These are phyloP conservation scores for Astrocystis sublimbata DNA, from an alignment of 495 filamentous ascomycete genomes.

Conservation along the genomic window DNA sequence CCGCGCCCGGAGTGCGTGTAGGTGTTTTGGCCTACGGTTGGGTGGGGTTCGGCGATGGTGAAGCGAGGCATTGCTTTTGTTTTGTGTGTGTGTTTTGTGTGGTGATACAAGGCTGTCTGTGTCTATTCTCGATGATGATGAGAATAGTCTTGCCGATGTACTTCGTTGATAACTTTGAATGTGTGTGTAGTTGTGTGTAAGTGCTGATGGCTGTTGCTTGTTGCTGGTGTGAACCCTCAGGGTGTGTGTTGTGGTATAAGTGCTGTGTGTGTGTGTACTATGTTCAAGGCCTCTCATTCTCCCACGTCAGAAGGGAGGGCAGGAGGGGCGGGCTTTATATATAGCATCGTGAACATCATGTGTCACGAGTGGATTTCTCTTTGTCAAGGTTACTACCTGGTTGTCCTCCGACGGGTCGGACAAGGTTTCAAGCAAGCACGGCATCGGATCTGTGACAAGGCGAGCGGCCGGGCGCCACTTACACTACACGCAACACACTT, in stretches of 20 bases:
- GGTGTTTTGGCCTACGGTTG: slow-evolving; percentile 62
- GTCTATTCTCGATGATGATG: slow-evolving; percentile 10
- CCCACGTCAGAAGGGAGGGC: too few relatives aligned
- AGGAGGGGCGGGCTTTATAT: slow-evolving; percentile 24
- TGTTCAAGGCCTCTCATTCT: not conserved
- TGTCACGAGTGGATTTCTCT: slow-evolving; percentile 22
- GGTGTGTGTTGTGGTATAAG: not conserved
- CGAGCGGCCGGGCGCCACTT: not conserved
- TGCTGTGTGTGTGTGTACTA: too few relatives aligned
- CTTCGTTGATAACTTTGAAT: slow-evolving; percentile 10
- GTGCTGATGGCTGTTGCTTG: too few relatives aligned
- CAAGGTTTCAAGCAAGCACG: slow-evolving; percentile 4
- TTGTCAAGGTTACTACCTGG: slow-evolving; percentile 32
- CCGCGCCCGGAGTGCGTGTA: slow-evolving; percentile 81
- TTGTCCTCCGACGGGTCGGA: slow-evolving; percentile 8
- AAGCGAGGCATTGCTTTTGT: slow-evolving; percentile 50
- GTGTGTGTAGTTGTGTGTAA: not conserved
- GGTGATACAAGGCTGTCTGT: slow-evolving; percentile 22
- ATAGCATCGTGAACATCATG: slow-evolving; percentile 23
- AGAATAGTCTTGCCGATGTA: not conserved
- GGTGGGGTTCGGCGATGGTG: slow-evolving; percentile 79
- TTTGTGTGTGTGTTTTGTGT: slow-evolving; percentile 26
- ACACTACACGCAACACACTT: too few relatives aligned
- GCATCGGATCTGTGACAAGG: slow-evolving; percentile 1
- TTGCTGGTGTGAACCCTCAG: not conserved